Evolutionary conservation across 192 early-diverging fungal species (phyloP), one percentile per base, ranked within the genome.

Genomic region (Coemansia sp.): DNA sequence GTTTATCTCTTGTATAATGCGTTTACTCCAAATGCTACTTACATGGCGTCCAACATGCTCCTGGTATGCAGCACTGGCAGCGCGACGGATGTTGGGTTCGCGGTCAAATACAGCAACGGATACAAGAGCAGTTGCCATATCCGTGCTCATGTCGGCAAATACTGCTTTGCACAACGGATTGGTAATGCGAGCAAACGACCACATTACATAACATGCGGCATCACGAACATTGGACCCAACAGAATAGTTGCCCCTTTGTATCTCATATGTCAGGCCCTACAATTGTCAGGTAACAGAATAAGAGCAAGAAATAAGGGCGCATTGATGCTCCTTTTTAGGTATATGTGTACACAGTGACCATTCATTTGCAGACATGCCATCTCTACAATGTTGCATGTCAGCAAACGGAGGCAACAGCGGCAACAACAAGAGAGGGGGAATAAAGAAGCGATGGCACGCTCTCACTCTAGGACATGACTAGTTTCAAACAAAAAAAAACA

Each of bases 161-260:
- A 94, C 80, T 0, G 21, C 36, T 18, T 66, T 55, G 65, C 64
- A 67, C 12, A 86, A 77, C 2, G 89, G 86, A 19, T 90, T 89
- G 69, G 97, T 93, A 0, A 94, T 92, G 36, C 96, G 86, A 22
- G 95, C 95, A 77, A 99, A 95, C 26, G 95, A 94, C 97, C 97
- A 99, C 74, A 92, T 91, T 11, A 97, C 94, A 80, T 99, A 99
- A 66, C 96, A 95, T 39, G 93, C 93, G 0, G 97, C 93, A 73
- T 99, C 97, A 37, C 96, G 90, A 0, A 99, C 95, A 75, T 96
- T 91, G 11, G 94, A 82, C 4, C 97, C 97, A 45, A 99, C 87
- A 32, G 96, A 97, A 42, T 96, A 91, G 36, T 91, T 85, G 4
- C 95, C 96, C 39, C 90, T 86, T 72, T 91, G 90, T 36, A 93